Evolutionary conservation across 345 rosid genomes (phyloP).

Genomic region (Syzygium aqueum): DNA sequence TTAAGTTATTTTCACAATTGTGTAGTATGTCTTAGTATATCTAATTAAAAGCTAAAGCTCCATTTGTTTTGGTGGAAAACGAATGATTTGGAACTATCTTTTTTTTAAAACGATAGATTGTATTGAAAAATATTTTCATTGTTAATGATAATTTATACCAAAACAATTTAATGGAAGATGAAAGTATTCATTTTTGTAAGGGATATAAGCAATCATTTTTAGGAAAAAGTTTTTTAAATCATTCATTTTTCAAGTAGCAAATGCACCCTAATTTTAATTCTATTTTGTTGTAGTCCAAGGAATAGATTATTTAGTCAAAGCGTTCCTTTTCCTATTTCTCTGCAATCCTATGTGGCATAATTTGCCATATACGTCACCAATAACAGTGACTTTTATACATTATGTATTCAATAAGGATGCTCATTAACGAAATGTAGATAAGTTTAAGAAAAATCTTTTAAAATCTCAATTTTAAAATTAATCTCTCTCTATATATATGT

Average conservation of each 20-base stretch:
- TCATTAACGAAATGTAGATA: background rate
- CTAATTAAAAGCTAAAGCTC: background rate
- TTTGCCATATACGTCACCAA: background rate
- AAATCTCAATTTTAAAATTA: background rate
- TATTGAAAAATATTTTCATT: background rate
- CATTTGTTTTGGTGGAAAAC: too few relatives aligned
- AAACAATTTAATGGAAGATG: background rate
- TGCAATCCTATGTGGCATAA: background rate
- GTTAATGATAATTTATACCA: background rate
- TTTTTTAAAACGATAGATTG: background rate
- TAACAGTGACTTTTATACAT: background rate
- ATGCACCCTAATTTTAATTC: background rate
- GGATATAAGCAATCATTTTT: background rate
- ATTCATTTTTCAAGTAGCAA: background rate
- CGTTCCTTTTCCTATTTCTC: background rate
- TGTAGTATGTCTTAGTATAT: background rate
- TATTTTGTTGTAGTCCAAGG: background rate
- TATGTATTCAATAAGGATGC: background rate
- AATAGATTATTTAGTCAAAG: background rate
- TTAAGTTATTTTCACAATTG: background rate
- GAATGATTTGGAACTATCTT: background rate
- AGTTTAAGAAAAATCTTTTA: background rate
- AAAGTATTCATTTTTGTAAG: background rate
- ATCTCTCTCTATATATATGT: background rate
- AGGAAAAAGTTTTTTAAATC: fast-evolving